phyloP scores from a whole-genome alignment of 148 eudicot species.

The Cornus suecica region DNA sequence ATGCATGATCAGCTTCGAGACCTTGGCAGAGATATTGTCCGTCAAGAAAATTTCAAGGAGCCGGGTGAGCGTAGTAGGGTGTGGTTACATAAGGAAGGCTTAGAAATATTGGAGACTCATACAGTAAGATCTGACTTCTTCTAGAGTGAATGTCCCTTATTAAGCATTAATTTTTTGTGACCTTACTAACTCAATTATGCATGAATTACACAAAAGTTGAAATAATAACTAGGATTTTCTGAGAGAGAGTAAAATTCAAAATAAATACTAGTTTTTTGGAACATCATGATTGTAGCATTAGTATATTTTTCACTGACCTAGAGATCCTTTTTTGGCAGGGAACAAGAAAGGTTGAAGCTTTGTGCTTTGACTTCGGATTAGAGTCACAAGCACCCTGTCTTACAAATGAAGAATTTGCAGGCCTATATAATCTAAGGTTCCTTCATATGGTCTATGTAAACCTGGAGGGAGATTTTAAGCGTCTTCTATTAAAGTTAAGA shows the following conservation, averaged over 20 bases:
- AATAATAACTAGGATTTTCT: too few species aligned
- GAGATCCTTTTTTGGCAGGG: neutral
- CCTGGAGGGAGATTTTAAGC: neutral
- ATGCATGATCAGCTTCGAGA: neutral
- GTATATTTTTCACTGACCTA: too few species aligned
- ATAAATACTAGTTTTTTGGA: too few species aligned
- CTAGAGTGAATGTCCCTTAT: too few species aligned
- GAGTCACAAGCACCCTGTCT: neutral
- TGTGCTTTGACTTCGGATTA: neutral
- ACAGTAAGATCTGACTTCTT: neutral
- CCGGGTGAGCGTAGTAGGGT: neutral
- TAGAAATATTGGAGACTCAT: neutral
- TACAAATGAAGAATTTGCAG: neutral
- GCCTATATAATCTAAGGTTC: neutral
- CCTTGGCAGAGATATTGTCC: neutral
- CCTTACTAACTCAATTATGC: too few species aligned
- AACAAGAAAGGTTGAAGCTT: neutral
- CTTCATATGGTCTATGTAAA: neutral
- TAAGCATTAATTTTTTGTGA: too few species aligned
- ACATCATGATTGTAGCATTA: too few species aligned
- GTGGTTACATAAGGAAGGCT: neutral
- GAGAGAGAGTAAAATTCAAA: too few species aligned
- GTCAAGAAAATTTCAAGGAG: too few species aligned
- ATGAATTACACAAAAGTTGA: too few species aligned
- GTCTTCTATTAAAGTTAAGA: neutral